Base-by-base conservation (phyloP, 1,284 basidiomycete species). In the Golubevia sp. region DNA sequence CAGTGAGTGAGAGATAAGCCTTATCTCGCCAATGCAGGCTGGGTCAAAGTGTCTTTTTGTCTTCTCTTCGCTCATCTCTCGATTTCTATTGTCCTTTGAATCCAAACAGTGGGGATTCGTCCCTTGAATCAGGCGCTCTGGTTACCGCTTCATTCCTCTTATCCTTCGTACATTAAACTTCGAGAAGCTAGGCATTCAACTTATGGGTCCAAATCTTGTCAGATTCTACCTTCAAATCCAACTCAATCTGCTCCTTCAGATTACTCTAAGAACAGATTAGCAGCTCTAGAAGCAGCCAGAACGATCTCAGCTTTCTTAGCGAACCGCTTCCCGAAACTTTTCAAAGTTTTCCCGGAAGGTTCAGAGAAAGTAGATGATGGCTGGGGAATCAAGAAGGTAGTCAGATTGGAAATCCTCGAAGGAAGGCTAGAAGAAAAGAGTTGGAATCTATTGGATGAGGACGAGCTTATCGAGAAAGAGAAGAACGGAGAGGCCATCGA, bases 151-250 rank as follows among this genome's bases (percentile, higher is more conserved):
- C 51, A 68, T 49, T 13, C 23, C 24, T 64, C 61, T 27, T 69
- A 68, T 55, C 67, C 67, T 6, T 55, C 66, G 15, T 69, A 69
- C 56, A 58, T 56, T 13, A 59, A 49, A 18, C 56, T 68, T 11
- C 26, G 66, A 2, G 24, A 30, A 25, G 54, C 61, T 7, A n/a
- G 66, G 7, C 66, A 68, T 55, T 30, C 44, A 24, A 44, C 21
- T 15, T 57, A 67, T 21, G 59, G 55, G 25, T 30, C 6, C 15
- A 20, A 27, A 8, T 57, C 49, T 26, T 20, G 20, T 18, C 38
- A 51, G n/a, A 67, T 50, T 18, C 54, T 64, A 48, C 53, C 63
- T 20, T 48, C 34, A 20, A 34, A 49, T 18, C 25, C 24, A 24
- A 11, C 52, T 30, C 11, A 3, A 11, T 5, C 30, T 11, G 30